Conservation (phyloP, 306 rosid species). For the Cotoneaster glaucophyllus region DNA sequence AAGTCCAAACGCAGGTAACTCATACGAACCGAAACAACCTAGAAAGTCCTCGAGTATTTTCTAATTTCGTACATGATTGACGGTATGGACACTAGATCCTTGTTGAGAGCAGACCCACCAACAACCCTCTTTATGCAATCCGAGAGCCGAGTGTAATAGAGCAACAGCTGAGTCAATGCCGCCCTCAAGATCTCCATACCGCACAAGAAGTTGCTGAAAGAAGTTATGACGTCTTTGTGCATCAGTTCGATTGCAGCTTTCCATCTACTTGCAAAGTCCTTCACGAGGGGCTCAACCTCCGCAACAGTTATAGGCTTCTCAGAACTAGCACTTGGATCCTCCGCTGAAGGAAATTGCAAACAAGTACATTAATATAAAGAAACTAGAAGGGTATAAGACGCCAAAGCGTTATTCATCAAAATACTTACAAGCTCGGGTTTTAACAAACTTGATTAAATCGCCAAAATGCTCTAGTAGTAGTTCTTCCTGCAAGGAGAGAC, state of each 20-base stretch:
- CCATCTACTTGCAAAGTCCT: conserved; percentile 95
- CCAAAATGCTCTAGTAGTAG: conserved; percentile 81
- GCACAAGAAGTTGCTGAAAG: conserved; percentile 95
- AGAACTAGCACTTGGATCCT: conserved; percentile 56
- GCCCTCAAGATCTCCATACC: conserved; percentile 93
- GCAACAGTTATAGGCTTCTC: conserved; percentile 63
- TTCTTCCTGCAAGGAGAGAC: conserved; percentile 71
- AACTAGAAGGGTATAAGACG: not conserved
- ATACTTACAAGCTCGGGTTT: conserved; percentile 86
- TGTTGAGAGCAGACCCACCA: conserved; percentile 78
- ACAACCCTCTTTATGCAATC: conserved; percentile 82
- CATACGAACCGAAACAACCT: conserved; percentile 13
- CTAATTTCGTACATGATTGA: conserved; percentile 93
- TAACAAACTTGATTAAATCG: conserved; percentile 78
- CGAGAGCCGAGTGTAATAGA: conserved; percentile 84
- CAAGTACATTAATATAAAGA: conserved; percentile 11
- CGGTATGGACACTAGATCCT: conserved; percentile 83
- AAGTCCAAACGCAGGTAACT: not conserved
- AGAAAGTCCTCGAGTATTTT: conserved; percentile 94
- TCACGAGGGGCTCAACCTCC: conserved; percentile 90
- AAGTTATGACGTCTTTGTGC: conserved; percentile 98
- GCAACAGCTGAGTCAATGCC: conserved; percentile 83
- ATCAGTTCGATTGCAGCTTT: conserved; percentile 93
- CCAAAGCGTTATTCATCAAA: not conserved
- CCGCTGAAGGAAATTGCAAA: conserved; percentile 49